Percentiles rank a stretch among this genome's conserved stretches.
phyloP scores from a whole-genome alignment of 2,329 filamentous ascomycete species.

The Beauveria pseudobassiana region DNA sequence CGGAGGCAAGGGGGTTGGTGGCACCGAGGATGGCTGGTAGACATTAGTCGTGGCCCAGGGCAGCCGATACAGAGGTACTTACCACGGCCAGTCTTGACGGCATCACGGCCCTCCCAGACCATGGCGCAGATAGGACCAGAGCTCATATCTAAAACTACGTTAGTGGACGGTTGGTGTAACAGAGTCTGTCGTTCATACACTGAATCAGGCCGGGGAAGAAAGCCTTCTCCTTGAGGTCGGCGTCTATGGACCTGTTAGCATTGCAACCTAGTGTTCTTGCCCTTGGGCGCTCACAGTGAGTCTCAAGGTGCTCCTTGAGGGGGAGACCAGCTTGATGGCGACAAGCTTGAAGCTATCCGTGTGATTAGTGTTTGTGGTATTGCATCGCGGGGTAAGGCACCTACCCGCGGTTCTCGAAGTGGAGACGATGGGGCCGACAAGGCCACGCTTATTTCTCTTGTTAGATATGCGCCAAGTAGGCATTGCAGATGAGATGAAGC shows the following conservation, averaged over 20 bases:
- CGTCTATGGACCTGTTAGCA: slow-evolving; percentile 45
- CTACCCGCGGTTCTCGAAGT: slow-evolving; percentile 94
- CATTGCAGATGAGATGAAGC: background rate
- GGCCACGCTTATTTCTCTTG: slow-evolving; percentile 69
- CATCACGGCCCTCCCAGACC: slow-evolving; percentile 99
- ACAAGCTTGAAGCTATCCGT: slow-evolving; percentile 83
- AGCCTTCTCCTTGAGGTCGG: slow-evolving; percentile 84
- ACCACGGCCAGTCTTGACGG: slow-evolving; percentile 96
- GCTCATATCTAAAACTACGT: slow-evolving; percentile 68
- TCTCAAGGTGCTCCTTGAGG: slow-evolving; percentile 93
- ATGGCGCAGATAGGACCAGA: slow-evolving; percentile 97
- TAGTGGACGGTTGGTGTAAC: background rate
- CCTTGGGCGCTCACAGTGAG: slow-evolving; percentile 62
- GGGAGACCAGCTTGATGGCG: slow-evolving; percentile 90
- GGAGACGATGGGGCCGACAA: slow-evolving; percentile 96
- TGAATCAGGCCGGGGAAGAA: slow-evolving; percentile 94
- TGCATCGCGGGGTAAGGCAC: slow-evolving; percentile 23
- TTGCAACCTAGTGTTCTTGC: background rate
- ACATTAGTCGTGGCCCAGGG: slow-evolving; percentile 15
- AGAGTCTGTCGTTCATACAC: slow-evolving; percentile 53
- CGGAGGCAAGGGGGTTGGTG: slow-evolving; percentile 94
- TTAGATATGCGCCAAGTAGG: slow-evolving; percentile 15
- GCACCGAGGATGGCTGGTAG: slow-evolving; percentile 78
- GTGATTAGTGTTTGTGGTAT: slow-evolving; percentile 1
- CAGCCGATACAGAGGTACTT: slow-evolving; percentile 29